Base-by-base conservation (phyloP, 495 filamentous ascomycete genomes). In the Cercophora newfieldiana region DNA sequence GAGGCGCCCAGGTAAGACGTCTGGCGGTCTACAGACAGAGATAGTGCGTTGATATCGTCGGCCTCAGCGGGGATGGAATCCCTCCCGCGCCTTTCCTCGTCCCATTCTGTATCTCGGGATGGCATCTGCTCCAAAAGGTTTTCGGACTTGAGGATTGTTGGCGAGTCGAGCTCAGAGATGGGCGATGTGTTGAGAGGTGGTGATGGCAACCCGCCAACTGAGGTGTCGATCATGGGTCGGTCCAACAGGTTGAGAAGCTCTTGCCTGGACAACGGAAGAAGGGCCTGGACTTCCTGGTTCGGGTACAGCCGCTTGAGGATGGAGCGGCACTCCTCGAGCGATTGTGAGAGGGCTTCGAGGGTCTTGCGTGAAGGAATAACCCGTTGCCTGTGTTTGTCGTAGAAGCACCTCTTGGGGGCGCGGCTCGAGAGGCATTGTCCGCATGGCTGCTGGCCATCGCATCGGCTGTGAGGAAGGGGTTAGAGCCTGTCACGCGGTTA, bases 1-100 rank as follows among this genome's bases (percentile, higher is more conserved):
- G 90, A 92, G n/a, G 90, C 87, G 7, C 91, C 91, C 1, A 94
- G 80, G 68, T 93, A 94, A 10, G 91, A 93, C 8, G 89, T 87
- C 63, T 89, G 86, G 8, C 86, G 82, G 69, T 89, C 85, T 3
- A 90, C 81, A 3, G 89, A 87, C 44, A 94, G 82, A n/a, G 89
- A 91, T 0, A 93, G 78, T 0, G 89, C 90, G 72, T 93, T 93
- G 56, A 94, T 89, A 75, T 94, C 91, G 74, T 94, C 91, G 0
- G 90, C 88, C 65, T 93, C 88, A 57, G 81, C 84, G 29, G 89
- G 88, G 53, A 91, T 83, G 24, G 84, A 77, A 61, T 88, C 87
- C 54, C 81, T 74, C 53, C 79, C 82, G 55, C 84, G 71, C 28
- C 83, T 74, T 59, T 86, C 84, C 66, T 86, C 84, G 63, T 86